Evolutionary conservation across 805 yeast species (phyloP), one percentile per base, ranked within the genome.

Genomic region (Hanseniaspora opuntiae): DNA sequence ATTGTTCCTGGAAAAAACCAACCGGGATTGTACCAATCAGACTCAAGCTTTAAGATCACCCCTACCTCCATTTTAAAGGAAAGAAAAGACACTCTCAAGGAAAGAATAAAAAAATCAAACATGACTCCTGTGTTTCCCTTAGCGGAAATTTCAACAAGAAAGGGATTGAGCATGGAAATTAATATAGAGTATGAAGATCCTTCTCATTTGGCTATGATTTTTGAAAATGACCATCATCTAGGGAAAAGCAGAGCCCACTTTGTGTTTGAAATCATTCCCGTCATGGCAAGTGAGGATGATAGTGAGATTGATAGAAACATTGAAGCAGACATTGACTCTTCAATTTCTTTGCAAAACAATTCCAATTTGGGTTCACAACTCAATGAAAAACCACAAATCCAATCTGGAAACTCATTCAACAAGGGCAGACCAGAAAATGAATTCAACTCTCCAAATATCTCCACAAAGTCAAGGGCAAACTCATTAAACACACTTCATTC

Each of bases 401-500:
- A 39, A 9, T 36, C 33, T 22, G 36, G 40, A n/a, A 46, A 22
- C 24, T 35, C 49, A 10, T 12, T 25, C 22, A 46, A 20, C n/a
- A 46, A n/a, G 16, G 22, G 16, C 4, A 46, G 35, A 46, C 5
- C 6, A 24, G 47, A 41, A 4, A 25, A 3, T 16, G 22, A 24
- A 8, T 20, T 24, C 1, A 50, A 14, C 44, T 17, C 48, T 20
- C 45, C 50, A n/a, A 56, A 59, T 22, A 49, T 48, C 16, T 40
- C 56, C 16, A 58, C 58, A 7, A 54, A 58, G 4, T 41, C 56
- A 58, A 7, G 58, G 49, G 24, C 53, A 54, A 20, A 53, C 58
- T 20, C 58, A 56, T 0, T 47, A 56, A 36, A 35, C 20, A 50
- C n/a, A 22, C 12, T 38, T 19, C 53, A 47, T 19, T 56, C 59